Evolutionary conservation across 2,329 filamentous ascomycete species (phyloP), one percentile per base, ranked within the genome.

Genomic region (Penicillium sp.): DNA sequence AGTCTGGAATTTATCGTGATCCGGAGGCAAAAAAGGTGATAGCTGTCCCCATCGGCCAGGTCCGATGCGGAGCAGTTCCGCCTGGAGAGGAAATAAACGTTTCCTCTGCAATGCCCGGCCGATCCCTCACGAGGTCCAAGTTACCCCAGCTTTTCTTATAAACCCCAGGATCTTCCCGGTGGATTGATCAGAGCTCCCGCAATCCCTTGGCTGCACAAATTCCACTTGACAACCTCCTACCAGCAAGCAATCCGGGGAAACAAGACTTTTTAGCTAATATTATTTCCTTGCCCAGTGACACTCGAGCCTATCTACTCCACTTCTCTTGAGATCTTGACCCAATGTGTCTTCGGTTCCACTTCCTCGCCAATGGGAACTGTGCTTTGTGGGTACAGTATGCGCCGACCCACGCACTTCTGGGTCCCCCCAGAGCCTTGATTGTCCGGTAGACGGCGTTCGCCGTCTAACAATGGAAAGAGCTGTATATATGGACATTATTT

Each of bases 41-140:
- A 29, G 13, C 14, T 7, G 8, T 35, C 4, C 18, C 41, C 48
- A 51, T 51, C 48, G 48, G 48, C 32, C 32, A 45, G 41, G 48
- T 51, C 48, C 48, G 48, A 45, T 38, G 48, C 46, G 48, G 48
- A 18, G 40, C 2, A 46, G 8, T 18, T 32, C n/a, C 23, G 16
- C 4, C 3, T n/a, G 34, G 13, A 10, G 7, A 14, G 19, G 23
- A n/a, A 11, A 19, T 7, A 10, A 16, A 30, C 14, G 0, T 9
- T 11, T 16, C 5, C 32, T 10, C 6, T 38, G 13, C 9, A 18
- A 13, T 11, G 3, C 5, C 18, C 23, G 3, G 26, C 32, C 13
- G 19, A 38, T 38, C 32, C 11, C 2, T 4, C 2, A 1, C 7
- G n/a, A 6, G 2, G 23, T 9, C 9, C 6, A 6, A 32, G 9